Base-by-base conservation (phyloP, 1,284 basidiomycete species). In the Moniliella sp. region DNA sequence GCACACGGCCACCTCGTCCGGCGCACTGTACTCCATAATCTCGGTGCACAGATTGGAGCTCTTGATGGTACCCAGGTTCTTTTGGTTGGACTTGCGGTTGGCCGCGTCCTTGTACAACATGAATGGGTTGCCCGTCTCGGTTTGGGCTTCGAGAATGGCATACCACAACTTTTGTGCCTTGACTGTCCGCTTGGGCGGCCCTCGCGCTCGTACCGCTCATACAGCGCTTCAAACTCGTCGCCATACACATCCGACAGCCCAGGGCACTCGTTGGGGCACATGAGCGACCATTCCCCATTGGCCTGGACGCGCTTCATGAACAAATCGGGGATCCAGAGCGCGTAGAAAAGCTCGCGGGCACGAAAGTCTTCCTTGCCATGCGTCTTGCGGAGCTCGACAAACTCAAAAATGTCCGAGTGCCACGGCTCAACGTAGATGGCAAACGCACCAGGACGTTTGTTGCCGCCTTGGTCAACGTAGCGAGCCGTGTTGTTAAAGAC, bases 131-230 rank as follows among this genome's bases (percentile, higher is more conserved):
- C 91, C 91, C 3, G 91, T 99, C 67, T 99, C 91, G 48, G 88
- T 84, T 64, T 99, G 91, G 5, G 84, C 75, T 60, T 97, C 88
- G 33, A 97, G 68, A 48, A 97, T 77, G 28, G 86, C 81, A 61
- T 93, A 94, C 88, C 91, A 99, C 27, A 99, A 72, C 66, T 97
- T 94, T 64, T 97, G 91, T 7, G 88, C 88, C 43, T 84, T 77
- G 52, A 97, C 69, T 13, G 73, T 74, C 66, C 78, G 80, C 57
- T 76, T 15, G 74, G 79, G 34, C 83, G 78, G 29, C 84, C 84
- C 57, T 88, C 83, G 32, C 68, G 70, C 66, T 97, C 88, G 61
- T 97, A 97, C 45, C 70, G 72, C 59, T 75, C 73, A 62, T 83
- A 99, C 12, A 97, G 68, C 10, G 68, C 70, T 58, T 91, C 83